These are phyloP conservation scores for Penicillium bialowiezense DNA, from an alignment of 495 filamentous ascomycete genomes.

Conservation along the genomic window DNA sequence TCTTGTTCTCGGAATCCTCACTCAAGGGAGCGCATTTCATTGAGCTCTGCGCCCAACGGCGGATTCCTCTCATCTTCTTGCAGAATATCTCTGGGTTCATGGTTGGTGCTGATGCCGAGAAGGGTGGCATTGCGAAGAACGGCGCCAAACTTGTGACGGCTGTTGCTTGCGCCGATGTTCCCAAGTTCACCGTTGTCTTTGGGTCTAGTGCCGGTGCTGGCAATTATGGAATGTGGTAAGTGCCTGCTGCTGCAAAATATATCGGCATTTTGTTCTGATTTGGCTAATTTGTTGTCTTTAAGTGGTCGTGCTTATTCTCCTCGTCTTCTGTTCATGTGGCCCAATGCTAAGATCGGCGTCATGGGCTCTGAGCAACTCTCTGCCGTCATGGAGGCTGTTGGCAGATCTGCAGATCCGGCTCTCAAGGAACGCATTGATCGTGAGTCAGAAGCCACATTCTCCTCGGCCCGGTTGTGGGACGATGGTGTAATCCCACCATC, in stretches of 20 bases:
- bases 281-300: constrained; percentile 3
- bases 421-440: constrained; percentile 82
- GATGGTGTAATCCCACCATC: constrained; percentile 90
- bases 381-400: constrained; percentile 92
- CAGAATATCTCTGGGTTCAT: constrained; percentile 99
- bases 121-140: constrained; percentile 95
- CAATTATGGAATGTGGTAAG: constrained; percentile 81
- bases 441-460: constrained; percentile 87
- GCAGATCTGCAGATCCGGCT: constrained; percentile 75
- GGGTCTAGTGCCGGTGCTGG: constrained; percentile 75
- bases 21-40: constrained; percentile 98
- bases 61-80: constrained; percentile 86
- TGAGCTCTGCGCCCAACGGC: constrained; percentile 89
- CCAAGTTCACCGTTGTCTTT: constrained; percentile 95
- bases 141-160: constrained; percentile 96
- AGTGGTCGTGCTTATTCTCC: constrained; percentile 92
- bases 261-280: background rate
- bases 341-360: constrained; percentile 89
- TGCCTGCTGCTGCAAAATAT: constrained; percentile 8
- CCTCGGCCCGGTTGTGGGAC: constrained; percentile 89
- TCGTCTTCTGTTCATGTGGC: constrained; percentile 95
- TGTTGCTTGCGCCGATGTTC: constrained; percentile 91
- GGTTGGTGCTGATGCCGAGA: constrained; percentile 91
- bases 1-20: constrained; percentile 87
- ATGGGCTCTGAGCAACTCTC: constrained; percentile 95